Base-by-base conservation (phyloP, 2,329 filamentous ascomycete species). In the Gliomastix tumulicola region DNA sequence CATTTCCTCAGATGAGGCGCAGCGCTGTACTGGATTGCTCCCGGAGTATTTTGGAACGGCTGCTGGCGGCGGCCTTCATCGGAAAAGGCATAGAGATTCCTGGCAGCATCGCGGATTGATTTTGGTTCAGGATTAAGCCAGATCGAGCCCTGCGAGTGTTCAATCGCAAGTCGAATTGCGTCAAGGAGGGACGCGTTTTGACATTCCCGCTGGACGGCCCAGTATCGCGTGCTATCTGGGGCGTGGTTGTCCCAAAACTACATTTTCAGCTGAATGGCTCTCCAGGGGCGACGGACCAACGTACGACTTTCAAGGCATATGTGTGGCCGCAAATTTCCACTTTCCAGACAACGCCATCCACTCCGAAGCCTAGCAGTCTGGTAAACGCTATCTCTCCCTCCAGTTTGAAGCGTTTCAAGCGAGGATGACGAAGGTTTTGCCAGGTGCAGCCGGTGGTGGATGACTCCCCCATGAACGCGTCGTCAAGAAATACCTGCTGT, bases 241-340 rank as follows among this genome's bases (percentile, higher is more conserved):
- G 38, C 20, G 3, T 33, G 22, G 7, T 30, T 13, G 15, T 43
- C 41, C 35, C 30, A 43, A 17, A 43, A 43, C 41, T 40, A 33
- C 17, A 18, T 27, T 6, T 21, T 20, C 5, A 22, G 17, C 23
- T 34, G 13, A 34, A 30, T 19, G 33, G 16, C 19, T 33, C 28
- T 30, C 19, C 13, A 16, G 12, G 28, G 19, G 28, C 11, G 5
- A 11, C 11, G n/a, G 28, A 15, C 25, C 13, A 15, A 30, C 28
- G 11, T 30, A 30, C 28, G 11, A 30, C 15, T 17, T 30, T 30
- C 11, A 16, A 16, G 19, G 28, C n/a, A 30, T 30, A 30, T 11
- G 28, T 9, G 15, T 30, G 16, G 28, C 28, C 13, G 13, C 15
- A 30, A 16, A 30, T 30, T 16, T 30, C 13, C 15, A 30, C 28